Evolutionary conservation across 768 basidiomycete genomes (phyloP).

Genomic region (Lactarius akahatsu): DNA sequence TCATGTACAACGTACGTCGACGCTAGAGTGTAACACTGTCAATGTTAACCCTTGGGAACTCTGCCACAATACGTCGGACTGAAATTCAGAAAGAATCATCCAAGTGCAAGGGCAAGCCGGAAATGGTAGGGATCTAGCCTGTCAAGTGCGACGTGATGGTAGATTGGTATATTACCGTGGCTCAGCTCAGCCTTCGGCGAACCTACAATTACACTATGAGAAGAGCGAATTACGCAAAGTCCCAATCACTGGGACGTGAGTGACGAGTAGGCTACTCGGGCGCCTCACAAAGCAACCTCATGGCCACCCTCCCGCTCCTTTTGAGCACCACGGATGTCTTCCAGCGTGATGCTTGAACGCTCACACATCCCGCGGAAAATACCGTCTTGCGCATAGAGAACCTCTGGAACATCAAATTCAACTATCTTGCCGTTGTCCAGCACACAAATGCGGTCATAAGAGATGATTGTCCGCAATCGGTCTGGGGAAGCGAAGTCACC

Average conservation of each 20-base stretch:
- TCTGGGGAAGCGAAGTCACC: constrained; percentile 41
- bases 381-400: constrained; percentile 57
- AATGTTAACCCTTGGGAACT: no score
- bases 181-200: not conserved
- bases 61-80: no score
- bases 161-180: not conserved
- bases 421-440: constrained; percentile 78
- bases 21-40: not conserved
- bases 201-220: not conserved
- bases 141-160: not conserved
- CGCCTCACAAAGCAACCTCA: not conserved
- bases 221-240: not conserved
- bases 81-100: no score
- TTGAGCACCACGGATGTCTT: constrained; percentile 56
- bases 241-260: not conserved
- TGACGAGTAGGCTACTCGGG: not conserved
- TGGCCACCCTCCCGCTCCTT: constrained; percentile 29
- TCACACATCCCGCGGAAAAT: constrained; percentile 89
- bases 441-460: constrained; percentile 87
- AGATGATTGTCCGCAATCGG: constrained; percentile 82
- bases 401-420: constrained; percentile 81
- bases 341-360: constrained; percentile 68
- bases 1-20: not conserved
- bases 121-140: not conserved
- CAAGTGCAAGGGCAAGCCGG: no score